Evolutionary conservation across 1,284 basidiomycete species (phyloP).

Genomic region (Ustilago shanxiensis): DNA sequence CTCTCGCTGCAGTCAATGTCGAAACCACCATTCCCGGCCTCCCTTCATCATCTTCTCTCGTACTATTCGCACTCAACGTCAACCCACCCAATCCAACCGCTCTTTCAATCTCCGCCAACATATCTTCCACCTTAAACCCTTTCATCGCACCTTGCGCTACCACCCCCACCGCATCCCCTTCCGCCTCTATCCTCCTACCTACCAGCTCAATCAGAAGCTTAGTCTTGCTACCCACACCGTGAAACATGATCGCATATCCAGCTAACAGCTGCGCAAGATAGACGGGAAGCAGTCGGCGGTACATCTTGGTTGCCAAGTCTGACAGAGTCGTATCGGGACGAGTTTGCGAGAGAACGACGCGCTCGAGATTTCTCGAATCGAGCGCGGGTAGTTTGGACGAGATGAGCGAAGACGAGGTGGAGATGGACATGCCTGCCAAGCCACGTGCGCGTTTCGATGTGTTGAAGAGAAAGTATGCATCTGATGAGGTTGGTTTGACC

Average conservation of each 20-base stretch:
- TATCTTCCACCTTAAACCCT: slow-evolving; percentile 54
- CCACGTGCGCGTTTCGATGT: slow-evolving; percentile 41
- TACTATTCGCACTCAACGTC: slow-evolving; percentile 16
- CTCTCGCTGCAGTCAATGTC: slow-evolving; percentile 35
- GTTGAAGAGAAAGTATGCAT: slow-evolving; percentile 57
- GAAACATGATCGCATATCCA: slow-evolving; percentile 51
- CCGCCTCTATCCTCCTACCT: slow-evolving; percentile 21
- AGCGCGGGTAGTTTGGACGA: slow-evolving; percentile 35
- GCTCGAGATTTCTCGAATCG: slow-evolving; percentile 30
- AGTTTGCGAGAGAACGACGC: slow-evolving; percentile 22
- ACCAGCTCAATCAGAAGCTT: slow-evolving; percentile 35
- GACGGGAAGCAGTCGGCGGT: slow-evolving; percentile 38
- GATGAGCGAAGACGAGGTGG: slow-evolving; percentile 31
- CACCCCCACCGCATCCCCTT: slow-evolving; percentile 51
- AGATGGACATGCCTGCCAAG: slow-evolving; percentile 38
- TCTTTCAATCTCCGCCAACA: slow-evolving; percentile 39
- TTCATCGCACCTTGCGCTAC: slow-evolving; percentile 53
- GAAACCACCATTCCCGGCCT: slow-evolving; percentile 25
- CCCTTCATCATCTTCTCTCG: slow-evolving; percentile 4
- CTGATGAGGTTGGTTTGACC: slow-evolving; percentile 47
- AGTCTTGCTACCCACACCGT: slow-evolving; percentile 47
- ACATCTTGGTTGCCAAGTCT: slow-evolving; percentile 36
- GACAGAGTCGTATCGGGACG: slow-evolving; percentile 18
- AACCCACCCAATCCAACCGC: slow-evolving; percentile 34
- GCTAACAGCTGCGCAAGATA: slow-evolving; percentile 47